These are phyloP conservation scores for Ceratocystis papillata DNA, from an alignment of 2,329 filamentous ascomycete species.

Conservation along the genomic window DNA sequence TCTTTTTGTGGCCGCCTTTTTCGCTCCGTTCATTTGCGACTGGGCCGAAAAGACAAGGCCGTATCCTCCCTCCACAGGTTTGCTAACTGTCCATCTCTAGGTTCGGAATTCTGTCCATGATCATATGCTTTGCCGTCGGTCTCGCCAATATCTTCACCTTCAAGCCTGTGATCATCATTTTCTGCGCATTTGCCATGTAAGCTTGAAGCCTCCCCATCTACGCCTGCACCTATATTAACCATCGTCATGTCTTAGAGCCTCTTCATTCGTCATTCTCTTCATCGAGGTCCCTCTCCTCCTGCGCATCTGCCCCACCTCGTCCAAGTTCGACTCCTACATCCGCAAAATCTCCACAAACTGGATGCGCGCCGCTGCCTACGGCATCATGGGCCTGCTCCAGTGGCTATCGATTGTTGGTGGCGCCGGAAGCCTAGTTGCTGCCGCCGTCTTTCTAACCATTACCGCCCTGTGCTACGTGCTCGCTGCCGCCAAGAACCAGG, in stretches of 20 bases:
- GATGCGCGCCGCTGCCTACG: slow-evolving; percentile 84
- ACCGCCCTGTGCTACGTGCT: slow-evolving; percentile 71
- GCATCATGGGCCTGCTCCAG: slow-evolving; percentile 67
- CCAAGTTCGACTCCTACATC: slow-evolving; percentile 78
- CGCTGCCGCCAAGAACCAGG: slow-evolving; percentile 71
- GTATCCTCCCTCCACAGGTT: no score
- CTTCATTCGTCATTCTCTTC: slow-evolving; percentile 65
- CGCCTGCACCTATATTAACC: neutral
- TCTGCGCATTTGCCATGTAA: slow-evolving; percentile 46
- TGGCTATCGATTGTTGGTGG: slow-evolving; percentile 63
- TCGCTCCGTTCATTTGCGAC: no score
- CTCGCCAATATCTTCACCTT: slow-evolving; percentile 57
- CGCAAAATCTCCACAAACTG: slow-evolving; percentile 92
- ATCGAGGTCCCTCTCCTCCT: slow-evolving; percentile 88
- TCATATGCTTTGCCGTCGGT: slow-evolving; percentile 58
- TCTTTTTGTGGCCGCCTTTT: no score
- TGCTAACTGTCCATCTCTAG: slow-evolving; percentile 33
- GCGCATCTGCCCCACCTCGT: slow-evolving; percentile 91
- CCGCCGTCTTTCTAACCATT: slow-evolving; percentile 67
- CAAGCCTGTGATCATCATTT: slow-evolving; percentile 39
- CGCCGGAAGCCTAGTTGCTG: slow-evolving; percentile 68
- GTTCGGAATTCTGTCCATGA: slow-evolving; percentile 60
- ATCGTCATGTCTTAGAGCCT: slow-evolving; percentile 42
- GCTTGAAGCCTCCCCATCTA: slow-evolving; percentile 27
- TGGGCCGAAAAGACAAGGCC: no score